Evolutionary conservation across 176 grass and related monocot genomes (phyloP).

Genomic region (Aegilops bicornis): DNA sequence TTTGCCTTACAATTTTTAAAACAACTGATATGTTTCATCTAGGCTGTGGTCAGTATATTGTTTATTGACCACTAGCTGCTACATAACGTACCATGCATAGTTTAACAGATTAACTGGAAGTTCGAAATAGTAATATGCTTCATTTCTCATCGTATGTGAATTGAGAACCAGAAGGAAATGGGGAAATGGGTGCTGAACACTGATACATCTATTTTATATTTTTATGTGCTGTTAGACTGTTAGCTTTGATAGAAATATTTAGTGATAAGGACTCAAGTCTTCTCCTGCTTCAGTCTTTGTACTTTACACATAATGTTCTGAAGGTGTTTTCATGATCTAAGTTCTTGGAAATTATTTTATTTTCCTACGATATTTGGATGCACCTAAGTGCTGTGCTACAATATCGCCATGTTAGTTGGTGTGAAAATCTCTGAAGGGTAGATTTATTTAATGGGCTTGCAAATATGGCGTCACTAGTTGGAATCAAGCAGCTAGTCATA

Average conservation of each 20-base stretch:
- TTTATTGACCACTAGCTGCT: neutral
- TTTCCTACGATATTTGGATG: neutral
- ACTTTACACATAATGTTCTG: neutral
- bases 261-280: neutral
- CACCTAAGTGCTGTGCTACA: neutral
- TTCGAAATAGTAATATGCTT: neutral
- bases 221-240: neutral
- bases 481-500: neutral
- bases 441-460: neutral
- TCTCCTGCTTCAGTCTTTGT: neutral
- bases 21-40: neutral
- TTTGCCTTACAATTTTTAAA: neutral
- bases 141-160: neutral
- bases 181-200: neutral
- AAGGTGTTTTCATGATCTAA: constrained; percentile 7
- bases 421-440: no score
- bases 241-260: neutral
- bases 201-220: neutral
- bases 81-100: neutral
- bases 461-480: neutral
- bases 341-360: neutral
- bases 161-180: constrained; percentile 13
- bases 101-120: neutral
- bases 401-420: neutral
- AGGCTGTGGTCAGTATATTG: neutral